Evolutionary conservation across 2,329 filamentous ascomycete genomes (phyloP).

Genomic region (Colletotrichum sp.): DNA sequence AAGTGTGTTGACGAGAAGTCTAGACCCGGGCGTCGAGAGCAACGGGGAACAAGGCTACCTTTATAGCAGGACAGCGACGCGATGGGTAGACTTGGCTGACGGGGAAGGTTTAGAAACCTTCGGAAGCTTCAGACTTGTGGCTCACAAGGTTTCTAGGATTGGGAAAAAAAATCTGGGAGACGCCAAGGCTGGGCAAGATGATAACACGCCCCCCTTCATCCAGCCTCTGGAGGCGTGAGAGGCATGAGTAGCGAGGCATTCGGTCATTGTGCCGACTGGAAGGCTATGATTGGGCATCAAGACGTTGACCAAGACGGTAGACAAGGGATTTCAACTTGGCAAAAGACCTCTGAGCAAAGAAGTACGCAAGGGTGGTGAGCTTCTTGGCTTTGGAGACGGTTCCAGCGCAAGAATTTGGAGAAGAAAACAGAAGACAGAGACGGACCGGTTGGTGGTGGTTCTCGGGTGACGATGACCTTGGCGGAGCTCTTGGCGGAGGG

Average conservation of each 20-base stretch:
- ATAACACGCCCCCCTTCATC: slow-evolving; percentile 13
- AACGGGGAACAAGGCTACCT: slow-evolving; percentile 16
- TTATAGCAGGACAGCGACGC: slow-evolving; percentile 13
- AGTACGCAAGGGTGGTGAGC: slow-evolving; percentile 15
- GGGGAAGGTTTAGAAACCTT: slow-evolving; percentile 13
- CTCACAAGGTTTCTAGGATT: neutral
- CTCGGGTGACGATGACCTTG: slow-evolving; percentile 21
- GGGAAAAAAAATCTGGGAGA: neutral
- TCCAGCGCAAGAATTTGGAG: neutral
- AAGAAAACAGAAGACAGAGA: neutral
- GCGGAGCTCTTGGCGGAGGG: slow-evolving; percentile 20
- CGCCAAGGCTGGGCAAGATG: slow-evolving; percentile 19
- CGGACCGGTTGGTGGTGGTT: slow-evolving; percentile 16
- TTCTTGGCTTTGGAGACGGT: slow-evolving; percentile 9
- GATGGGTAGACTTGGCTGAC: slow-evolving; percentile 8
- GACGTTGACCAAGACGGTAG: slow-evolving; percentile 8
- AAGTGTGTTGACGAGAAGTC: neutral
- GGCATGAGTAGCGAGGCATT: neutral
- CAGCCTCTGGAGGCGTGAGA: neutral
- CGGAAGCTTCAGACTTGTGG: slow-evolving; percentile 4
- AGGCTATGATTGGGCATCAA: slow-evolving; percentile 5
- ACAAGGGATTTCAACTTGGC: slow-evolving; percentile 17
- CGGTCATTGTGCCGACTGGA: slow-evolving; percentile 17
- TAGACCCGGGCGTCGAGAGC: neutral
- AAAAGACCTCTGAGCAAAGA: slow-evolving; percentile 8